These are phyloP conservation scores for Ceratocystis destructans DNA, from an alignment of 2,329 filamentous ascomycete genomes.

Conservation along the genomic window DNA sequence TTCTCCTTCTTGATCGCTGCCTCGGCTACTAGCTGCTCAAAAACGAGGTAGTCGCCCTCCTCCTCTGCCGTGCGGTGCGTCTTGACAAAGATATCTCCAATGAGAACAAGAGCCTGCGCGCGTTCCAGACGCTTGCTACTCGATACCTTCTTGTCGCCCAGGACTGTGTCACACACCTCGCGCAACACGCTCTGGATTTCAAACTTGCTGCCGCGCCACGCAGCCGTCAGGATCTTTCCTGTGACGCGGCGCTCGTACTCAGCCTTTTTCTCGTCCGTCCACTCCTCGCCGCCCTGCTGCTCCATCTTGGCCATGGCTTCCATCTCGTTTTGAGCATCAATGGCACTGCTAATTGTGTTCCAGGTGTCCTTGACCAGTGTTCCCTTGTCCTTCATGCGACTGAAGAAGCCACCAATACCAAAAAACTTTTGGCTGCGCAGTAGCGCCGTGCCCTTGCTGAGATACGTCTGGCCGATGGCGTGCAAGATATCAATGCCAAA, in stretches of 20 bases:
- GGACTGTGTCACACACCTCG: constrained; percentile 81
- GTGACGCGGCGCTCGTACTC: constrained; percentile 95
- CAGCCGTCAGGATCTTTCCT: constrained; percentile 92
- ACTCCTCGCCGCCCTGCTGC: constrained; percentile 87
- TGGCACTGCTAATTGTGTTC: constrained; percentile 91
- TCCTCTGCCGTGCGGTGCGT: constrained; percentile 83
- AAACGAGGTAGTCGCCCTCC: constrained; percentile 96
- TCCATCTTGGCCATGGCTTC: constrained; percentile 97
- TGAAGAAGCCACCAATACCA: constrained; percentile 90
- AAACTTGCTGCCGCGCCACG: constrained; percentile 92
- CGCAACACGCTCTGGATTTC: constrained; percentile 93
- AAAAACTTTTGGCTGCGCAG: constrained; percentile 95
- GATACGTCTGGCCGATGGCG: constrained; percentile 82
- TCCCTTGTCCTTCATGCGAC: constrained; percentile 87
- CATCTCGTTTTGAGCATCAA: constrained; percentile 96
- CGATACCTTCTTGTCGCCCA: constrained; percentile 66
- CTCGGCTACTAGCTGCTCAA: constrained; percentile 94
- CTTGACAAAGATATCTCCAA: constrained; percentile 82
- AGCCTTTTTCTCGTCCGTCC: constrained; percentile 93
- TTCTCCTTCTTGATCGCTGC: constrained; percentile 87
- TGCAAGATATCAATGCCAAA: constrained; percentile 94
- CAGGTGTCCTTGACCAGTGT: constrained; percentile 95
- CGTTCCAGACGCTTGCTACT: constrained; percentile 78
- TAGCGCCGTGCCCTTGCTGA: constrained; percentile 73
- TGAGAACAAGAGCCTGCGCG: constrained; percentile 75